Conservation (phyloP, 352 stramenopile species). For the Globisporangium irregulare region DNA sequence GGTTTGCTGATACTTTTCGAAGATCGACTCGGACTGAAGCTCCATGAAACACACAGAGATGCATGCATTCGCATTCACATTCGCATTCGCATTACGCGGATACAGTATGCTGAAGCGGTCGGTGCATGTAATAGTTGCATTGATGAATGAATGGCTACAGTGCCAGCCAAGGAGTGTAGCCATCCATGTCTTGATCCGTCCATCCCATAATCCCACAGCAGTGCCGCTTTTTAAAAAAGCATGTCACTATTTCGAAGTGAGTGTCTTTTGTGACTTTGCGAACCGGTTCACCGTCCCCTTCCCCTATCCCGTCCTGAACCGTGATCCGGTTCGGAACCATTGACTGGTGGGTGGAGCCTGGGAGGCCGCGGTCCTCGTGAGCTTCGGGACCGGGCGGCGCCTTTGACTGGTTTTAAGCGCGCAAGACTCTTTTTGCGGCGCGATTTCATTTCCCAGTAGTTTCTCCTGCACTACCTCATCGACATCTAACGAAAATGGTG, state of each 20-base stretch:
- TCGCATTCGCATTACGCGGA: no score
- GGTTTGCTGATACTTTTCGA: no score
- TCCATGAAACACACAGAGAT: no score
- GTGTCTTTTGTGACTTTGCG: not conserved
- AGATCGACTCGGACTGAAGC: no score
- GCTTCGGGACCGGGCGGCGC: not conserved
- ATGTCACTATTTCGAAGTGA: not conserved
- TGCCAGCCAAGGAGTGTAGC: not conserved
- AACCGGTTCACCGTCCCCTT: not conserved
- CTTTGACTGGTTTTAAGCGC: slow-evolving; percentile 35
- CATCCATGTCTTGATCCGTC: not conserved
- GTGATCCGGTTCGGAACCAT: slow-evolving; percentile 11
- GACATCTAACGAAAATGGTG: slow-evolving; percentile 72
- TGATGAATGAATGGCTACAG: not conserved
- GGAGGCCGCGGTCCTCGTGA: not conserved
- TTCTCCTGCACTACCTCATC: slow-evolving; percentile 83
- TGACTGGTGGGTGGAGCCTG: slow-evolving; percentile 24
- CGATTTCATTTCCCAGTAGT: slow-evolving; percentile 28
- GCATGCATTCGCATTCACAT: no score
- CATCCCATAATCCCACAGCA: not conserved
- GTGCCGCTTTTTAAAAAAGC: not conserved
- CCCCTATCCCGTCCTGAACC: not conserved
- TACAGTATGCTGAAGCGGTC: no score
- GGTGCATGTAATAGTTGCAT: no score
- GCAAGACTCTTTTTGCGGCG: slow-evolving; percentile 13